These are phyloP conservation scores for Hirschioporus abietinus DNA, from an alignment of 768 basidiomycete species.

Conservation along the genomic window DNA sequence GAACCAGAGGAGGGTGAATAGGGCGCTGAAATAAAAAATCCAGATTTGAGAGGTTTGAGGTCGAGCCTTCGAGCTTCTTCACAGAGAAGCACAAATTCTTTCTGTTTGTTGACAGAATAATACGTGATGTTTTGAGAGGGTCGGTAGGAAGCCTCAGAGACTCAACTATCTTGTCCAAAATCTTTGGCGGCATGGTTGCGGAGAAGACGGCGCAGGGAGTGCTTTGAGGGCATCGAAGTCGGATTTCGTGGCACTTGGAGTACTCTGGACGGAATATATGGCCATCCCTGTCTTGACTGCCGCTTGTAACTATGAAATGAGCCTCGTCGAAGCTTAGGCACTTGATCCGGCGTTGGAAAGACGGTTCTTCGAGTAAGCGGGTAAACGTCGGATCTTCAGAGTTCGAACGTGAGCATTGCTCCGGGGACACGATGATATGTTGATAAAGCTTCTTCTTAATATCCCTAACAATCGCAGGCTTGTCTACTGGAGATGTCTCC, in stretches of 20 bases:
- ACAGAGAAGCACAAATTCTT: background rate
- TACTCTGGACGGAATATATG: background rate
- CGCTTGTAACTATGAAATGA: background rate
- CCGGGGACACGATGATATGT: background rate
- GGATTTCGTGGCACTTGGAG: background rate
- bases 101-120: background rate
- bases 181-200: background rate
- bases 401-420: background rate
- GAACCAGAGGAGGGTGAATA: background rate
- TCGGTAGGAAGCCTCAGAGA: background rate
- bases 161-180: background rate
- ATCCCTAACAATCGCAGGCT: no score
- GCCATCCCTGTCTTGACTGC: background rate
- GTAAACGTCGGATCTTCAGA: background rate
- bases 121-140: background rate
- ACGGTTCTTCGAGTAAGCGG: background rate
- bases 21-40: background rate
- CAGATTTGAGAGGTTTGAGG: background rate
- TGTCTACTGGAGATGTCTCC: slow-evolving; percentile 12
- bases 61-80: background rate
- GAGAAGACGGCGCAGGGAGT: background rate
- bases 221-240: background rate
- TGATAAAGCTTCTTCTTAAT: no score
- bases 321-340: background rate
- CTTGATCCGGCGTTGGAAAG: background rate